Evolutionary conservation across 768 basidiomycete genomes (phyloP), one percentile per base, ranked within the genome.

Genomic region (Mycena floridula): DNA sequence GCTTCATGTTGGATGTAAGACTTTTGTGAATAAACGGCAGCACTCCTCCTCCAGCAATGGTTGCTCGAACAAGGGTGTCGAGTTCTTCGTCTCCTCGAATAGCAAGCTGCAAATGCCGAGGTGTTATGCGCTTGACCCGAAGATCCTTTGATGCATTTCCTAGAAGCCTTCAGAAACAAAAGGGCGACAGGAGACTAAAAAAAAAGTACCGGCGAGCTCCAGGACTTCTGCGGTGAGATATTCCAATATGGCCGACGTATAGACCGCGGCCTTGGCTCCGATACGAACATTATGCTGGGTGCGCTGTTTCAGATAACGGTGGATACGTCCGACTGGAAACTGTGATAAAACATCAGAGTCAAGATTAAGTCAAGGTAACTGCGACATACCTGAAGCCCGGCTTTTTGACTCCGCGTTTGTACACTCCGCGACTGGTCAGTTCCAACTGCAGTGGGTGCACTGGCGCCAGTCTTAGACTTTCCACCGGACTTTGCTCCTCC

Each of bases 241-340:
- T 64, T 98, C 94, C 45, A 96, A 74, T 53, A 96, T 92, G 25
- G 94, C 93, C 27, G 89, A 84, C n/a, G 90, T 91, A 64, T 95
- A 95, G 13, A 97, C 94, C 7, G 94, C 92, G 22, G 93, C 93
- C 62, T 96, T 96, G n/a, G 92, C 94, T 23, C 93, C 94, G 51
- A 98, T 91, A 27, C 93, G 86, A 43, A 95, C 84, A 59, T 93
- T 94, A 66, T 94, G 85, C 60, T 92, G 89, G 15, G 90, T 95
- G 52, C 87, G 79, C 59, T 85, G 85, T 63, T 96, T 93, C 53
- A 96, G 68, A 67, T 89, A 95, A 70, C 94, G 81, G 62, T 98
- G 94, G 45, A 96, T 93, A 89, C 93, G 93, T 41, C 93, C 92
- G 37, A 96, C 94, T 27, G 93, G 92, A 64, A 96, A 96, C 91